phyloP scores from a whole-genome alignment of 2,329 filamentous ascomycete species.

The Alternaria conjuncta region DNA sequence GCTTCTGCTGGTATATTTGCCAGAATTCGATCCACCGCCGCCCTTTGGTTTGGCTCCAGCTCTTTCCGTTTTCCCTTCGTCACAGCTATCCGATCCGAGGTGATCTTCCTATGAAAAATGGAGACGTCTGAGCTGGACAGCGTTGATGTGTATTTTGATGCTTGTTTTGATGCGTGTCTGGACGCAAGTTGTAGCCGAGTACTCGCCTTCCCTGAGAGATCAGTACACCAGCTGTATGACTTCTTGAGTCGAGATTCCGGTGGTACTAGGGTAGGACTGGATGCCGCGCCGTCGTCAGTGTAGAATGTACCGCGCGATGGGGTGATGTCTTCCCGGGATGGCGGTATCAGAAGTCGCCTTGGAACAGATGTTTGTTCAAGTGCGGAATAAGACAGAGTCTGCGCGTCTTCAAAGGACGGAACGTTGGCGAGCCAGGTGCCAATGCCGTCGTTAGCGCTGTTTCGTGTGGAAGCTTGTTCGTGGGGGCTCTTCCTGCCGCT shows the following conservation, averaged over 20 bases:
- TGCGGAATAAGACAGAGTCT: slow-evolving; percentile 23
- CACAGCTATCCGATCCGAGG: slow-evolving; percentile 38
- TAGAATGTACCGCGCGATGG: slow-evolving; percentile 39
- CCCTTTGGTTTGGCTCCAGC: slow-evolving; percentile 29
- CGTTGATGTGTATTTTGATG: slow-evolving; percentile 26
- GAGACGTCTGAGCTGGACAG: slow-evolving; percentile 34
- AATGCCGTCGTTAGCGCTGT: slow-evolving; percentile 27
- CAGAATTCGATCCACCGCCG: slow-evolving; percentile 38
- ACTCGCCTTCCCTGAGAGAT: slow-evolving; percentile 23
- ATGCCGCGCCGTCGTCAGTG: slow-evolving; percentile 35
- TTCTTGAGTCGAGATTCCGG: slow-evolving; percentile 27
- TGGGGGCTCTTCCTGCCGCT: slow-evolving; percentile 25
- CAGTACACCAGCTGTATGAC: slow-evolving; percentile 32
- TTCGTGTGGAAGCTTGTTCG: slow-evolving; percentile 10
- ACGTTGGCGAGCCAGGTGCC: slow-evolving; percentile 41
- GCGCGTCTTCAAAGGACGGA: slow-evolving; percentile 27
- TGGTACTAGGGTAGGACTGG: slow-evolving; percentile 24
- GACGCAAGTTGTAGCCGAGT: slow-evolving; percentile 4
- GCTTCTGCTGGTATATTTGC: slow-evolving; percentile 33
- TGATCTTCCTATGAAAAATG: slow-evolving; percentile 34
- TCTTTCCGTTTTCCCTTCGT: slow-evolving; percentile 35
- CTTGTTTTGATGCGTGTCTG: slow-evolving; percentile 10
- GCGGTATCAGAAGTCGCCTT: slow-evolving; percentile 14
- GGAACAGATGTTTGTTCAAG: not conserved
- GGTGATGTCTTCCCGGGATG: slow-evolving; percentile 15